Evolutionary conservation across 495 filamentous ascomycete genomes (phyloP).

Genomic region (Penicillium subrubescens): DNA sequence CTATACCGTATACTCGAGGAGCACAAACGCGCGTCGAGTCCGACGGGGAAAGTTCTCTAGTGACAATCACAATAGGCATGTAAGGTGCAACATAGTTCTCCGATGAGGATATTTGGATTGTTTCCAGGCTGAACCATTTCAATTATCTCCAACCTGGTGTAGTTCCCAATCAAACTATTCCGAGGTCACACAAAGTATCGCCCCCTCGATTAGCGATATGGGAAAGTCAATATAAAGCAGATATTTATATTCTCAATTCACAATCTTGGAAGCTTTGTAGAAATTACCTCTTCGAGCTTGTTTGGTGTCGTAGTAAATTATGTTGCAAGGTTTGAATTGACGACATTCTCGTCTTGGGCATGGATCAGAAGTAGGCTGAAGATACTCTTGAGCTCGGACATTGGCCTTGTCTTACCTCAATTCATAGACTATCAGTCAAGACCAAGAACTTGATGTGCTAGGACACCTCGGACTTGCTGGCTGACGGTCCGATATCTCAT

Average conservation of each 20-base stretch:
- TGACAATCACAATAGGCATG: not conserved
- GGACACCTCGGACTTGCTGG: slow-evolving; percentile 10
- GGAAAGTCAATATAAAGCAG: no score
- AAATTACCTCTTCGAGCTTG: not conserved
- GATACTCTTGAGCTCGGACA: slow-evolving; percentile 12
- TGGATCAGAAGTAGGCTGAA: slow-evolving; percentile 10
- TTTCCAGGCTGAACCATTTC: slow-evolving; percentile 8
- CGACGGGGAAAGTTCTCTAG: not conserved
- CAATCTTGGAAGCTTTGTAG: not conserved
- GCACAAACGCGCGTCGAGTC: not conserved
- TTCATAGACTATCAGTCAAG: slow-evolving; percentile 14
- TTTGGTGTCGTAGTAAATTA: not conserved
- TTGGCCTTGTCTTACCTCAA: slow-evolving; percentile 25
- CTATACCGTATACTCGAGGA: not conserved
- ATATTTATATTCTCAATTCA: not conserved
- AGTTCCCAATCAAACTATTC: slow-evolving; percentile 22
- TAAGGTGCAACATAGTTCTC: not conserved
- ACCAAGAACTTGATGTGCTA: slow-evolving; percentile 14
- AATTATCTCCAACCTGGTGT: slow-evolving; percentile 1
- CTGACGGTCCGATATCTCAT: not conserved
- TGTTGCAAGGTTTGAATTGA: no score
- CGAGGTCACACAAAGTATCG: slow-evolving; percentile 8
- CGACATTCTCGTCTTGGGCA: no score
- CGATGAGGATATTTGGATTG: not conserved
- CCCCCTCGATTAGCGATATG: not conserved